A percentile compares a stretch with the other conserved stretches of the same genome.
Conservation (phyloP, 371 early-diverging fungal genomes). For the Rhizopus arrhizus region DNA sequence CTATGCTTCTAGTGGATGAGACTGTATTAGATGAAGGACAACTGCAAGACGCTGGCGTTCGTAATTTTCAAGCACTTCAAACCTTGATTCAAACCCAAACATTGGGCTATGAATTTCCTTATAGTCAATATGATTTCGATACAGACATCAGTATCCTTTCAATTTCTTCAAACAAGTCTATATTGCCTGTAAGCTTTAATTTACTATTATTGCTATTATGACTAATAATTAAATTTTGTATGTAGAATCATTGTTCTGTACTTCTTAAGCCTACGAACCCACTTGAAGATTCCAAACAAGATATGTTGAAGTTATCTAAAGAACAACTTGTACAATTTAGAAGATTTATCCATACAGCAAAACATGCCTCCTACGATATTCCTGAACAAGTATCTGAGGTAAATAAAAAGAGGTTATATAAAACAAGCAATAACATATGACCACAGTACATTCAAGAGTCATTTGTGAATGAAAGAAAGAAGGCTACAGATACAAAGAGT, state of each 20-base stretch:
- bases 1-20: slow-evolving; percentile 62
- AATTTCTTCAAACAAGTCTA: slow-evolving; percentile 57
- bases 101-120: slow-evolving; percentile 63
- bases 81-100: slow-evolving; percentile 58
- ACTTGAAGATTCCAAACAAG: slow-evolving; percentile 14
- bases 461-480: slow-evolving; percentile 59
- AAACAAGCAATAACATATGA: not conserved
- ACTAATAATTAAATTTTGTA: not conserved
- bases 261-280: slow-evolving; percentile 32
- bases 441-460: slow-evolving; percentile 57
- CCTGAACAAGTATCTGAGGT: slow-evolving; percentile 60
- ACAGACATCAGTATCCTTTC: slow-evolving; percentile 58
- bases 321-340: slow-evolving; percentile 48
- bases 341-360: slow-evolving; percentile 51
- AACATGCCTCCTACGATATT: slow-evolving; percentile 51
- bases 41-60: slow-evolving; percentile 58
- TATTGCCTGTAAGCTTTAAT: slow-evolving; percentile 56
- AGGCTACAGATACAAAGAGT: slow-evolving; percentile 36
- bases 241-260: slow-evolving; percentile 55
- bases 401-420: slow-evolving; percentile 5
- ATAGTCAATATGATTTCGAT: slow-evolving; percentile 61
- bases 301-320: slow-evolving; percentile 20
- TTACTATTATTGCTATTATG: slow-evolving; percentile 2
- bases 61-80: slow-evolving; percentile 60
- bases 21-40: slow-evolving; percentile 65